Evolutionary conservation across 1,139 yeast genomes (phyloP), one percentile per base, ranked within the genome.

Genomic region (Debaryomyces coudertii): DNA sequence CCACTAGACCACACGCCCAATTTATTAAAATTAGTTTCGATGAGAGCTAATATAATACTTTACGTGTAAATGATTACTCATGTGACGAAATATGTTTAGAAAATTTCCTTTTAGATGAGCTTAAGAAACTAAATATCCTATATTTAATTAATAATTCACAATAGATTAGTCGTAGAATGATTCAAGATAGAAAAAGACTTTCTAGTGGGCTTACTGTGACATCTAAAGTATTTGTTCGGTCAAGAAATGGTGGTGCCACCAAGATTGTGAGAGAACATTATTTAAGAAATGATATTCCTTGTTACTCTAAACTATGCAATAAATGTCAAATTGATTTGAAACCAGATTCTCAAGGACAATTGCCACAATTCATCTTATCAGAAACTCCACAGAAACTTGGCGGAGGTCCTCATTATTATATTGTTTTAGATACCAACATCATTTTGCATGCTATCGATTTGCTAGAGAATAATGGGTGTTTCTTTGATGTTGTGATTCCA

Each of bases 201-300:
- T 66, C 80, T 1, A 61, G 69, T 41, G 92, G 92, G 1, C 72
- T 87, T 20, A 73, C 85, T 5, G 95, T 86, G 24, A 85, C 96
- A 0, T 93, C 90, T 53, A 93, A 92, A 65, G 97, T 93, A 15
- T 93, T 88, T 69, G 96, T 93, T 44, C 76, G 97, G 55, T 88
- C 97, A 2, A 79, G 93, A 57, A 83, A 87, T 54, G 98, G 98
- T 9, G 85, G 87, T 44, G 97, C 97, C 5, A 79, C 92, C 36
- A 93, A 93, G 63, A 79, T 95, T 33, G 97, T 90, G 18, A 80
- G 98, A 55, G 99, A 95, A 63, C 98, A 92, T 63, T 95, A 95
- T 62, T 73, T 95, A 47, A 79, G 99, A 62, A 82, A 82, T 45
- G 99, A 95, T 65, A 90, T 95, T 47, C 96, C 97, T 16, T 93